Evolutionary conservation across 1,284 basidiomycete genomes (phyloP), one percentile per base, ranked within the genome.

Genomic region (Trichosporon sp.): DNA sequence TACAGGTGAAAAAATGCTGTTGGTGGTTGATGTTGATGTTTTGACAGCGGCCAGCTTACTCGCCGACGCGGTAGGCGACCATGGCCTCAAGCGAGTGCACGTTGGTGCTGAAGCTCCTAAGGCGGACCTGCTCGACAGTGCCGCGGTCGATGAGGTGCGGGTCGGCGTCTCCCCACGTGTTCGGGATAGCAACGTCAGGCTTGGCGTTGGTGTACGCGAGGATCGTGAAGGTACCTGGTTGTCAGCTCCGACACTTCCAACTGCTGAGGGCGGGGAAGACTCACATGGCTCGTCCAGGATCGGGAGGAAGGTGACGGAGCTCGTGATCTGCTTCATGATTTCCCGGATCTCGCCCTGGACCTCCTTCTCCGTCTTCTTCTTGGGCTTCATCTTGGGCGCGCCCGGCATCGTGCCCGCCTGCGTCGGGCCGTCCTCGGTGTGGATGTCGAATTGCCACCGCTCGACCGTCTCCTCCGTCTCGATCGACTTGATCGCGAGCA

Each of bases 291-390:
- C 94, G 76, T 97, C 92, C 66, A 98, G 91, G 71, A 96, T 91
- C 0, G 96, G 96, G 69, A 99, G 86, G 85, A 98, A 98, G 14
- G 96, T 98, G 75, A 96, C 94, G 77, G 91, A 93, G 65, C 94
- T 94, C 56, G 97, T 95, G 80, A 99, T 99, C 84, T 99, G 97
- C 86, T 98, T 97, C 82, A 99, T 89, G 80, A 99, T 98, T 67
- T 94, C 94, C 31, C 96, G 91, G 76, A 99, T 99, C 87, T 99
- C 96, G 37, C 92, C 92, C 84, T 97, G 94, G 40, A 99, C 96
- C 80, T 98, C 94, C 40, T 94, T 88, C 79, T 98, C 95, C 26
- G 87, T 88, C 76, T 84, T 83, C 70, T 76, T 76, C 70, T 77
- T 75, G 70, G 73, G 54, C 48, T n/a, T 70, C 74, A 78, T 65